Evolutionary conservation across 371 early-diverging fungal genomes (phyloP), one percentile per base, ranked within the genome.

Genomic region (Circinella minor): DNA sequence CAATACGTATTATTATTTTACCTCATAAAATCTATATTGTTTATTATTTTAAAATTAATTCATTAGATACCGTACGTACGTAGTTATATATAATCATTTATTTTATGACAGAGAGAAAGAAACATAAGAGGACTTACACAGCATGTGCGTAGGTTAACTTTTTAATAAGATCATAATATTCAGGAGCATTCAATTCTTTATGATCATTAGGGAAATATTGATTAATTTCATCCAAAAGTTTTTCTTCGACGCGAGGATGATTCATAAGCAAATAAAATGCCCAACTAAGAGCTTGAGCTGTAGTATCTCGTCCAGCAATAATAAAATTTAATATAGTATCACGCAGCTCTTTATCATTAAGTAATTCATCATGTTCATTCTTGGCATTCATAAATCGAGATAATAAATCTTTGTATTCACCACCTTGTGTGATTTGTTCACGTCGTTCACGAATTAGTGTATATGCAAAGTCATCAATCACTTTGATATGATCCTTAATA

Each of bases 301-400:
- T 92, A 0, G 92, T 91, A 69, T 92, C 92, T 11, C 91, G 82
- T 0, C 84, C 84, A 36, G 81, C 90, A 73, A 91, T 87, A 67
- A 91, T 85, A 68, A 92, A 89, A 77, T 92, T 93, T 59, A 92
- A 64, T 3, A 92, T 81, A 62, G 88, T 83, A 72, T 93, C 93
- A 6, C 85, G 76, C 34, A 92, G 77, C 49, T 88, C 86, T 9
- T 17, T n/a, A 61, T 85, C 76, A 49, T 70, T 76, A 14, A 82
- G 67, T 2, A 39, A 61, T 37, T 86, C 77, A 4, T 74, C 75
- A 3, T 72, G 36, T n/a, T 83, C 86, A 65, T 83, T 77, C 6
- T 62, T 36, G 6, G 79, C 62, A 13, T 64, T 73, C 86, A 91
- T 88, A 64, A 92, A 90, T n/a, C 89, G 76, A 3, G 83, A 78